Evolutionary conservation across 305 asterid genomes (phyloP).

Genomic region (Caryopteris hybrid): DNA sequence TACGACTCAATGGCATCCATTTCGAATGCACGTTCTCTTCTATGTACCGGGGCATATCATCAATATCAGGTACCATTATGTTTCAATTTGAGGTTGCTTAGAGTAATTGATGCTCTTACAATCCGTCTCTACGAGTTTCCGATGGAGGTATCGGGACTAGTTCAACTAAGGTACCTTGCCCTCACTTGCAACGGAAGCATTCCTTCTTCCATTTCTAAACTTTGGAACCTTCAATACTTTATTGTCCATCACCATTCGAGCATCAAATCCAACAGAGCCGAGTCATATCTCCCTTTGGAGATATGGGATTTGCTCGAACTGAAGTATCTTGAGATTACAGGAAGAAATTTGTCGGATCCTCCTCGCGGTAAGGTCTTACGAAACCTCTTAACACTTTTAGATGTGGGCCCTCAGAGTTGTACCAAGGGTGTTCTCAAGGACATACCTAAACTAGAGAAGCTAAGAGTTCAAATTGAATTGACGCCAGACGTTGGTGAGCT

Average conservation of each 20-base stretch:
- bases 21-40: background rate
- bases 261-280: background rate
- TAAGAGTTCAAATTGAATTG: no score
- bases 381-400: no score
- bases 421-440: no score
- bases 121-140: background rate
- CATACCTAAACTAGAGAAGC: no score
- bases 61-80: background rate
- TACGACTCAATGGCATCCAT: no score
- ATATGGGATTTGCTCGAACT: background rate
- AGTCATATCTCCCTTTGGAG: background rate
- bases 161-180: constrained; percentile 3
- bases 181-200: no score
- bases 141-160: background rate
- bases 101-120: background rate
- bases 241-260: background rate
- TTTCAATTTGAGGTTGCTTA: background rate
- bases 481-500: no score
- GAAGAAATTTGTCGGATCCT: background rate
- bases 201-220: background rate
- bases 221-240: background rate
- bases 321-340: no score
- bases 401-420: no score
- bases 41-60: background rate
- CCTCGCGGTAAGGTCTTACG: background rate